Evolutionary conservation across 345 rosid genomes (phyloP).

Genomic region (Durio zibethinus): DNA sequence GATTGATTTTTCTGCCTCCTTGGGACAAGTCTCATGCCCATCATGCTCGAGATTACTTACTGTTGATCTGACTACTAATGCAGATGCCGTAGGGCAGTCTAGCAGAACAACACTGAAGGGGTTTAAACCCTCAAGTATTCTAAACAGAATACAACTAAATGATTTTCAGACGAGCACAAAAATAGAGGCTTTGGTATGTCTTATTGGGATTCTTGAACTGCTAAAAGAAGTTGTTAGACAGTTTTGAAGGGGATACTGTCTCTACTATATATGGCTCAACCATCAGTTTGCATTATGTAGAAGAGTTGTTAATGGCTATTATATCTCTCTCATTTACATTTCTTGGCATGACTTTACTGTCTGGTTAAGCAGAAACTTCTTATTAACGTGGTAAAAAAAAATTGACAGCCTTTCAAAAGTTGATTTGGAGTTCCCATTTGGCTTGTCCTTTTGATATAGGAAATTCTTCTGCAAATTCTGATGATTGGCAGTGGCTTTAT

Average conservation of each 20-base stretch:
- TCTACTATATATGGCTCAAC: not conserved
- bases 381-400: not conserved
- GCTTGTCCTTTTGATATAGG: not conserved
- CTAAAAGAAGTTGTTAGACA: not conserved
- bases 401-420: not conserved
- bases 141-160: slow-evolving; percentile 70
- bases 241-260: not conserved
- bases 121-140: slow-evolving; percentile 74
- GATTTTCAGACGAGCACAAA: slow-evolving; percentile 97
- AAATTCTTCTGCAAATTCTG: not conserved
- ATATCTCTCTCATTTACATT: not conserved
- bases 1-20: slow-evolving; percentile 59
- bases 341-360: not conserved
- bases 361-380: not conserved
- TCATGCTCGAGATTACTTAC: slow-evolving; percentile 69
- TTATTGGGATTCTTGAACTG: not conserved
- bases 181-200: slow-evolving; percentile 92
- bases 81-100: slow-evolving; percentile 41
- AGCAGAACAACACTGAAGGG: slow-evolving; percentile 66
- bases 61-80: slow-evolving; percentile 66
- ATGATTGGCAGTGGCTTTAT: not conserved
- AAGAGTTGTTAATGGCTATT: not conserved
- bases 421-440: slow-evolving; percentile 3
- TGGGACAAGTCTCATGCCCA: slow-evolving; percentile 75
- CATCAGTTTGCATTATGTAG: not conserved